These are phyloP conservation scores for Zygnema cylindricum DNA, from an alignment of 139 green algal species.

Conservation along the genomic window DNA sequence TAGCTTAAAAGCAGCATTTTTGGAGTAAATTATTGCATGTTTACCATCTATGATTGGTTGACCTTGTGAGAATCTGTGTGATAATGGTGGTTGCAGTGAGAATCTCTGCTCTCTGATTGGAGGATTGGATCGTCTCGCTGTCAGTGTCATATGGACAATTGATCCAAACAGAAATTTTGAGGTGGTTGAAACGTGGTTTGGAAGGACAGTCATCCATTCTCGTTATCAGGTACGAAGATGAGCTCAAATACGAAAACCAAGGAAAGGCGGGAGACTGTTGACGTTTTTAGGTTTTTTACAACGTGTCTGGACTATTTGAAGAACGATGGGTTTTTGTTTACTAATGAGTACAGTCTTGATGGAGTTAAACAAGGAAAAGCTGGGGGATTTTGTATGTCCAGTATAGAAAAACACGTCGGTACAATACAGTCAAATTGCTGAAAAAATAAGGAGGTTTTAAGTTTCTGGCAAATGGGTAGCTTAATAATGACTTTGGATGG, in stretches of 20 bases:
- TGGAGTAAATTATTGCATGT: no score
- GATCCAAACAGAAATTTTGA: slow-evolving; percentile 61
- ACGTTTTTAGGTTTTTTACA: neutral
- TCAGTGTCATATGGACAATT: slow-evolving; percentile 91
- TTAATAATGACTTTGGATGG: no score
- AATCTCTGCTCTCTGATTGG: slow-evolving; percentile 84
- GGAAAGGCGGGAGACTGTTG: neutral
- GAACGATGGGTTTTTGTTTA: neutral
- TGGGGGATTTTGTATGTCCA: neutral
- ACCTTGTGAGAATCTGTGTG: no score
- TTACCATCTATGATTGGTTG: no score
- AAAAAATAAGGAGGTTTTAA: no score
- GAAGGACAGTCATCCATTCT: slow-evolving; percentile 78
- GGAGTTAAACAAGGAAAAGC: neutral
- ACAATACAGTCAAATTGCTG: no score
- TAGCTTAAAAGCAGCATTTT: no score
- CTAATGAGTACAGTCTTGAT: neutral
- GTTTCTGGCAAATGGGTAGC: no score
- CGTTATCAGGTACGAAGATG: slow-evolving; percentile 70
- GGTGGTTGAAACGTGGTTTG: slow-evolving; percentile 71
- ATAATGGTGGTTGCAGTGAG: slow-evolving; percentile 81
- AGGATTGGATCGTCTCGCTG: slow-evolving; percentile 83
- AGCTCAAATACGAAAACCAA: neutral
- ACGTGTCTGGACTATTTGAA: neutral
- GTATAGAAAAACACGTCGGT: neutral